A percentile compares a stretch with the other conserved stretches of the same genome.
phyloP scores from a whole-genome alignment of 1,284 basidiomycete species.

The Xerocomus nothofagi region DNA sequence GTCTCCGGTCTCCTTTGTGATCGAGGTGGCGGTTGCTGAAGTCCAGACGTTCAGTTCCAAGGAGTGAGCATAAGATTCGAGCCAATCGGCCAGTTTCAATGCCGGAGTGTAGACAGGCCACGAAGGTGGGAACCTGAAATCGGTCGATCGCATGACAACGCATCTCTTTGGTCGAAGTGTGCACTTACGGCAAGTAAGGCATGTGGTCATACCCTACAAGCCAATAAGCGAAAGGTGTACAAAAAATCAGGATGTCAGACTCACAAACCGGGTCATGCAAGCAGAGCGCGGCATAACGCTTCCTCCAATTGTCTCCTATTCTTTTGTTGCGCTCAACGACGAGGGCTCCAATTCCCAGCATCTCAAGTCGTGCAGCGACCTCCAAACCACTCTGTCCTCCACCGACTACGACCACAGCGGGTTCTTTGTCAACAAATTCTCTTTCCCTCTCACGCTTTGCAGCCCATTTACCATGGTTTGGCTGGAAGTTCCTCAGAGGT shows the following conservation, averaged over 20 bases:
- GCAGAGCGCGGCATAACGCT: constrained; percentile 31
- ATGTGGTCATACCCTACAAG: constrained; percentile 35
- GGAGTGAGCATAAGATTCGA: constrained; percentile 46
- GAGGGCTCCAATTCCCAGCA: constrained; percentile 39
- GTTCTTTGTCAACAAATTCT: constrained; percentile 34
- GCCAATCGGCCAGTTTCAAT: constrained; percentile 48
- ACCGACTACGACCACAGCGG: constrained; percentile 41
- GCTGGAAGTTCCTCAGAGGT: constrained; percentile 37
- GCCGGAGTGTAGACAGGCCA: constrained; percentile 45
- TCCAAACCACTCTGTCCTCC: constrained; percentile 42
- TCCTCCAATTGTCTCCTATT: constrained; percentile 30
- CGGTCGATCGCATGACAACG: not conserved
- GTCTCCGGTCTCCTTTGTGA: constrained; percentile 34
- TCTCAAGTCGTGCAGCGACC: constrained; percentile 43
- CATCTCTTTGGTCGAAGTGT: not conserved
- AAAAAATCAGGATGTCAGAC: constrained; percentile 21
- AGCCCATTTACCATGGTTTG: constrained; percentile 43
- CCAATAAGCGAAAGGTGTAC: not conserved
- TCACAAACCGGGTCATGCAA: constrained; percentile 32
- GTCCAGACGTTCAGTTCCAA: constrained; percentile 51
- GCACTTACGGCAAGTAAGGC: constrained; percentile 38
- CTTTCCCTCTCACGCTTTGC: constrained; percentile 41
- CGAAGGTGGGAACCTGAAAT: constrained; percentile 33
- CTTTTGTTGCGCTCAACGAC: constrained; percentile 37
- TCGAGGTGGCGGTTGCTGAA: constrained; percentile 35